Percentiles rank a stretch among this genome's conserved stretches.
Evolutionary conservation across 2,329 filamentous ascomycete genomes (phyloP).

Genomic region (Chrysoporthe puriensis): DNA sequence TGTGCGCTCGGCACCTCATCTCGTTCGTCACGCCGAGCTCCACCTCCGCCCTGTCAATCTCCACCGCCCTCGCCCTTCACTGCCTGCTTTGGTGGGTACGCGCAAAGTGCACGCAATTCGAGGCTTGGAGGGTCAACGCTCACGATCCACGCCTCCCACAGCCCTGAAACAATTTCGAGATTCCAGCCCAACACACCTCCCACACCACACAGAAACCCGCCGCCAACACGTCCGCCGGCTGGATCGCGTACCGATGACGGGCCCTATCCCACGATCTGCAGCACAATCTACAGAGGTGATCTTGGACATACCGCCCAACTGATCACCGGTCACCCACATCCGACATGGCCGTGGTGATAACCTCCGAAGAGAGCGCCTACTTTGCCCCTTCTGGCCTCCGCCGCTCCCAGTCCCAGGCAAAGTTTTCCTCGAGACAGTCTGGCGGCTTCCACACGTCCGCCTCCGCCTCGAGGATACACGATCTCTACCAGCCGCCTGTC

Average conservation of each 20-base stretch:
- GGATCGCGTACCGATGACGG: slow-evolving; percentile 33
- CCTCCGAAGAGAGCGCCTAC: slow-evolving; percentile 60
- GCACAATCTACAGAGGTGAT: slow-evolving; percentile 34
- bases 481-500: slow-evolving; percentile 49
- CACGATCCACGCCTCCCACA: slow-evolving; percentile 1
- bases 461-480: slow-evolving; percentile 50
- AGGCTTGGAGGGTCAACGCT: slow-evolving; percentile 4
- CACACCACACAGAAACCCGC: background rate
- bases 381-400: slow-evolving; percentile 59
- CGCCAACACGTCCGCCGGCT: slow-evolving; percentile 13
- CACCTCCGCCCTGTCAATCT: slow-evolving; percentile 21
- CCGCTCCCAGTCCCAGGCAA: slow-evolving; percentile 64
- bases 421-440: slow-evolving; percentile 50
- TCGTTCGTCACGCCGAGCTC: slow-evolving; percentile 17
- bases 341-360: slow-evolving; percentile 60
- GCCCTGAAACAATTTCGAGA: slow-evolving; percentile 5
- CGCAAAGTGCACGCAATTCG: slow-evolving; percentile 12
- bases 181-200: background rate
- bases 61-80: slow-evolving; percentile 17
- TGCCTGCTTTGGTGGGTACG: slow-evolving; percentile 20
- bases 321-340: slow-evolving; percentile 30
- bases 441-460: slow-evolving; percentile 49
- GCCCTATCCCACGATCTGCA: slow-evolving; percentile 14
- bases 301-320: slow-evolving; percentile 34
- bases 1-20: background rate